Base-by-base conservation (phyloP, 1,139 yeast genomes). In the Scheffersomyces quercinus region DNA sequence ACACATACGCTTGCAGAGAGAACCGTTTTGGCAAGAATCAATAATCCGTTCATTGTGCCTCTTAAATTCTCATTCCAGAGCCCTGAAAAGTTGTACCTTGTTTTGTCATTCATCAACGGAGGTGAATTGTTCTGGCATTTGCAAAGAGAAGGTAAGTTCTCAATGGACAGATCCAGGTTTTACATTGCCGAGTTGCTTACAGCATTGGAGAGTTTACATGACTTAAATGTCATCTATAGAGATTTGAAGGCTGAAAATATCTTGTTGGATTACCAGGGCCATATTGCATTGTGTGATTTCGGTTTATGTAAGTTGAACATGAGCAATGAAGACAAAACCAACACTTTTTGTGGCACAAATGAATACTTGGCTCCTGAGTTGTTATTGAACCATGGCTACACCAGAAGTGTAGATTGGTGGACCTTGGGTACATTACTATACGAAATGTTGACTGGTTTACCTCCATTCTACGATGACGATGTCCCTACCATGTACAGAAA, bases 11-110 rank as follows among this genome's bases (percentile, higher is more conserved):
- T 93, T 43, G 98, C 98, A 0, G 99, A 93, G 67, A 81, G 97
- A 53, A 91, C 97, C 1, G 98, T 93, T 7, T 72, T 95, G 49
- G 96, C 98, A 5, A 84, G 93, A 55, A 91, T 93, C 48, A 85
- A 85, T 54, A 88, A 91, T 59, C 99, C 99, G n/a, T 95, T 95
- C 63, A 89, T 93, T 62, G 98, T 93, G n/a, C 98, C 98, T 7
- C 75, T 93, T 52, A 93, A 93, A 68, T 93, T 93, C 67, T 86
- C 95, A 20, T 93, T 95, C 75, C 99, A 93, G 68, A 82, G 91
- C n/a, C 93, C 93, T 10, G 98, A 91, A 59, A 95, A 95, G 61
- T 70, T 93, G 34, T 93, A 93, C 58, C 71, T 93, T 38, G 98
- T 93, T 5, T 72, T 95, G 39, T 89, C 96, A 26, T 95, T 91